Base-by-base conservation (phyloP, 2,329 filamentous ascomycete genomes). In the Pseudocercospora musae region DNA sequence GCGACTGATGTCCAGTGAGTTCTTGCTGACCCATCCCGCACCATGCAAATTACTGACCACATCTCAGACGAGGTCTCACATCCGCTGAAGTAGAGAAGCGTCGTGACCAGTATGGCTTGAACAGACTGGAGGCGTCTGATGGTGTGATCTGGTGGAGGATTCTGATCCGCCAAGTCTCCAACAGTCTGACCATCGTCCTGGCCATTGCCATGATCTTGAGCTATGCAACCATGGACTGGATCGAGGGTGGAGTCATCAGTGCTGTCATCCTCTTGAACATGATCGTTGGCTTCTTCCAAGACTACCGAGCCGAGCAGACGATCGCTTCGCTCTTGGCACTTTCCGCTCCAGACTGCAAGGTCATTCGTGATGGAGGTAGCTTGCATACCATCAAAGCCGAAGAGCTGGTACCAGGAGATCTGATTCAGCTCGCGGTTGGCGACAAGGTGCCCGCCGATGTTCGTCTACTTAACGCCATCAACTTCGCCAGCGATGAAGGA, bases 401-500 rank as follows among this genome's bases (percentile, higher is more conserved):
- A 4, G 82, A 87, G 56, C 78, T 90, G 40, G 87, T 90, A 48
- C 83, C 82, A 57, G 89, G 89, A 58, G 89, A 91, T 67, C 75
- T 91, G 55, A 85, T 87, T 15, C 82, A 85, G 65, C 72, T 86
- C 57, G 83, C 81, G 66, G 82, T 85, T 46, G 89, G 89, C 66
- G 88, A 90, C 73, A 86, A 89, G 53, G 82, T 90, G 37, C 87
- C 89, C 4, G 89, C 88, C 33, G 89, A 91, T 75, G 77, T 90
- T 58, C 63, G 77, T 23, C 73, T 84, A 0, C 74, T 87, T 62
- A 83, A 88, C 64, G 84, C 84, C 60, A 85, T 92, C 76, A 94
- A 94, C 74, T 80, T 92, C 64, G 89, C 89, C 57, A 89, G 87
- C 59, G 90, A 94, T 62, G 88, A 90, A 73, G 87, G 88, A 10